Base-by-base conservation (phyloP, 192 early-diverging fungal genomes). In the Backusella circina region DNA sequence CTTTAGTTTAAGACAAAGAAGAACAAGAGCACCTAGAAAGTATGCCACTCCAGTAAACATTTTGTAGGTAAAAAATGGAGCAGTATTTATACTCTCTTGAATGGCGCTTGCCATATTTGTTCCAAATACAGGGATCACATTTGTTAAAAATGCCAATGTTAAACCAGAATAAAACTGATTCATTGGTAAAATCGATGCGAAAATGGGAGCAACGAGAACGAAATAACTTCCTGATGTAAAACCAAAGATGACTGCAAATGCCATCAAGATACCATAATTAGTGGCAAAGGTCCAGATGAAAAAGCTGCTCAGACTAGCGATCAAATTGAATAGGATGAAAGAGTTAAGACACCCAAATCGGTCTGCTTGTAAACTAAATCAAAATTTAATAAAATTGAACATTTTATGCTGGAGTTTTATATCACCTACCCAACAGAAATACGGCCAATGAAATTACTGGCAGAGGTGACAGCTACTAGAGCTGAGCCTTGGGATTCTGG, bases 41-140 rank as follows among this genome's bases (percentile, higher is more conserved):
- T 78, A 78, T 13, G 65, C 30, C 13, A 70, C 72, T 32, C 80
- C 77, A 23, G 79, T 65, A 76, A 82, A 87, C 77, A 87, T 79
- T 74, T 83, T 82, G 15, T 85, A 73, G 31, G 77, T 73, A 66
- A 85, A 78, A 13, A 67, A 79, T 0, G 77, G 65, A 23, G 73
- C 65, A 12, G 54, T 61, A 13, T 61, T 37, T 13, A 79, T 67
- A 47, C 71, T 77, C 5, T 71, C 16, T 71, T 82, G 69, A 9
- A 82, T 76, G 18, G 75, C 81, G 32, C 74, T 71, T 15, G 81
- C 77, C 4, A 82, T 82, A 65, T 74, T 71, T n/a, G 81, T 74
- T 28, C 78, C 81, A 21, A 79, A 82, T 3, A 79, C 74, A 8
- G 81, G 32, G 2, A 79, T 67, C 16, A 67, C 28, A 31, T 81